Evolutionary conservation across 1,139 yeast species (phyloP), one percentile per base, ranked within the genome.

Genomic region (Debaryomyces subglobosus): DNA sequence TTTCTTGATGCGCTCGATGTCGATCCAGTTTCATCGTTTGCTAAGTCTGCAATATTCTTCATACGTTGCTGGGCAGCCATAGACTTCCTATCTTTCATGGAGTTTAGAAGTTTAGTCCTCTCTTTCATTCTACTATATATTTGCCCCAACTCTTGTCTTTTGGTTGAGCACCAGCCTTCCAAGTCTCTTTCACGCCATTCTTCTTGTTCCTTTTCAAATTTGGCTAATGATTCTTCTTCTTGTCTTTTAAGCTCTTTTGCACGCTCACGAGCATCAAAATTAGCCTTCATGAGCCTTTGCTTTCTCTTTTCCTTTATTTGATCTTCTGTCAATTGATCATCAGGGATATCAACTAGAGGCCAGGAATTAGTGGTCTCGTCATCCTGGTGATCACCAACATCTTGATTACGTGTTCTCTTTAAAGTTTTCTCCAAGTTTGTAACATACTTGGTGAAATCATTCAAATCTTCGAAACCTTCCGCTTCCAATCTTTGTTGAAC

Each of bases 51-150:
- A 47, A 94, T 84, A 54, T 84, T 87, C 63, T 88, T 90, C 98
- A 94, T 92, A 59, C 98, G 76, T 67, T 86, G 83, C 68, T 92
- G 98, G 1, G 96, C 91, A 18, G 97, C 97, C 51, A 82, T 82
- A 4, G 97, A 90, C 65, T 91, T 91, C 56, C 98, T 77, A 68
- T 92, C 96, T 56, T 84, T 85, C 63, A 94, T 78, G 43, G 94
- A 96, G 50, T 83, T 89, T 56, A 85, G 79, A 52, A 91, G 70
- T 61, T 87, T 85, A 47, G 80, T 74, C 53, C 90, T 79, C 42
- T 89, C 95, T 58, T 84, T 86, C 52, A 85, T 77, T 46, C 70
- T 74, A 41, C 79, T 74, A 25, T 89, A 76, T 9, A 89, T 68
- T 24, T 64, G 73, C 15, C 81, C 80, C 45, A 94, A 74, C 61